Base-by-base conservation (phyloP, 2,329 filamentous ascomycete species). In the Exophiala aquamarina region DNA sequence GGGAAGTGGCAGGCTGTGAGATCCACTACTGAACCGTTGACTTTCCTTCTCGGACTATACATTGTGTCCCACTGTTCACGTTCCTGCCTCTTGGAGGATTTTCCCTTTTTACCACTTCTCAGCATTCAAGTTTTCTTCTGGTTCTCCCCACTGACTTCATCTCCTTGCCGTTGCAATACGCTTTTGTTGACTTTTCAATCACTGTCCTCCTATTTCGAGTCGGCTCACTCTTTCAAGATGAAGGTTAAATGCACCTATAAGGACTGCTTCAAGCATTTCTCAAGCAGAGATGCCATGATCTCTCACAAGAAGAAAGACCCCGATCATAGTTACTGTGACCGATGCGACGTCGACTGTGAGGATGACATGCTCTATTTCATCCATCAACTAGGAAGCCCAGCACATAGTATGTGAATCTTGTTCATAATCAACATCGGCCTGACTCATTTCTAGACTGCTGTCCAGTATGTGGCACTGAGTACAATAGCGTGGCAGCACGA, bases 381-480 rank as follows among this genome's bases (percentile, higher is more conserved):
- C n/a, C 77, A 81, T 62, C 78, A 77, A 56, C 63, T 73, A 33
- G 60, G 62, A 38, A 72, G 66, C 41, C 59, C 66, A 2, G 70
- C 67, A 21, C 74, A 79, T 51, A 73, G 58, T 61, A 47, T 52
- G 58, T 46, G 34, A 10, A 14, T 21, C 32, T 36, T 15, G 31
- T 11, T 4, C 3, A 14, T 15, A 17, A 26, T 28, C 8, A 18
- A 41, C 17, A 44, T 29, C 31, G 29, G 43, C 17, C 48, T 54
- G 23, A 54, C 34, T 5, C 3, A 21, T 2, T 36, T 14, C 10
- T 21, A 61, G 58, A 77, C 36, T 72, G 71, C 41, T 84, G 81
- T 59, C 74, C 77, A 10, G 67, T 80, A 33, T 83, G 81, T 43
- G 76, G 74, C 10, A 60, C 71, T 7, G 78, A 82, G 33, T 82